Evolutionary conservation across 768 basidiomycete genomes (phyloP).

Genomic region (Peribolospora baueri): DNA sequence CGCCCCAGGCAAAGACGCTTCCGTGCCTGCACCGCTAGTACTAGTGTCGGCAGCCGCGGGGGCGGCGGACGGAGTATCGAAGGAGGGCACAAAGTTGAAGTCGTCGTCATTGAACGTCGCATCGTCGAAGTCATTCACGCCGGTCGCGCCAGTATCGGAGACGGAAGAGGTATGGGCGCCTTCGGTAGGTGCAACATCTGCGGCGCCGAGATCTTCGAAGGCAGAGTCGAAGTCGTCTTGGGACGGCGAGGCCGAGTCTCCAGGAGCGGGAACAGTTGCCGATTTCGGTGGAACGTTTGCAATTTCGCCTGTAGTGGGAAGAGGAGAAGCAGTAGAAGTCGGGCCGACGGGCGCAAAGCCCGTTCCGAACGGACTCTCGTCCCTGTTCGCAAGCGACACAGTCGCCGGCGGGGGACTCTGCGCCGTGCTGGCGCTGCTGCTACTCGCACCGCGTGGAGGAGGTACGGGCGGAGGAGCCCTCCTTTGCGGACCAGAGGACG

Average conservation of each 20-base stretch:
- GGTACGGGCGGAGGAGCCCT: no score
- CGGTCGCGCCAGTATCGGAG: neutral
- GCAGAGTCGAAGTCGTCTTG: conserved; percentile 17
- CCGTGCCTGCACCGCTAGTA: neutral
- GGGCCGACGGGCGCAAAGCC: no score
- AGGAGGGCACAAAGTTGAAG: conserved; percentile 17
- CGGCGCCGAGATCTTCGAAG: conserved; percentile 5
- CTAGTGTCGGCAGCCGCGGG: neutral
- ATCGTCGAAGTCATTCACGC: conserved; percentile 13
- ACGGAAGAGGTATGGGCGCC: conserved; percentile 2
- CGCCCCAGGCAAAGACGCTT: conserved; percentile 17
- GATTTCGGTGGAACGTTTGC: neutral
- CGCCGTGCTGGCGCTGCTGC: no score
- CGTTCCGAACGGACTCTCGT: no score
- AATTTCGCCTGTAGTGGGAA: no score
- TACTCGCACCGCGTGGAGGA: no score
- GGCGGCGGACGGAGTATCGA: conserved; percentile 5
- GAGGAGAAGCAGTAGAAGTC: no score
- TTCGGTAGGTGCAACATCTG: conserved; percentile 1
- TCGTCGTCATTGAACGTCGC: conserved; percentile 16
- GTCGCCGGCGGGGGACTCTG: no score
- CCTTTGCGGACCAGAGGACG: no score
- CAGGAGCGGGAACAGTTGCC: conserved; percentile 25
- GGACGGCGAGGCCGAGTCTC: conserved; percentile 10
- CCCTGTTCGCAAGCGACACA: no score